Evolutionary conservation across 495 filamentous ascomycete genomes (phyloP).

Genomic region (Aspergillus carlsbadensis): DNA sequence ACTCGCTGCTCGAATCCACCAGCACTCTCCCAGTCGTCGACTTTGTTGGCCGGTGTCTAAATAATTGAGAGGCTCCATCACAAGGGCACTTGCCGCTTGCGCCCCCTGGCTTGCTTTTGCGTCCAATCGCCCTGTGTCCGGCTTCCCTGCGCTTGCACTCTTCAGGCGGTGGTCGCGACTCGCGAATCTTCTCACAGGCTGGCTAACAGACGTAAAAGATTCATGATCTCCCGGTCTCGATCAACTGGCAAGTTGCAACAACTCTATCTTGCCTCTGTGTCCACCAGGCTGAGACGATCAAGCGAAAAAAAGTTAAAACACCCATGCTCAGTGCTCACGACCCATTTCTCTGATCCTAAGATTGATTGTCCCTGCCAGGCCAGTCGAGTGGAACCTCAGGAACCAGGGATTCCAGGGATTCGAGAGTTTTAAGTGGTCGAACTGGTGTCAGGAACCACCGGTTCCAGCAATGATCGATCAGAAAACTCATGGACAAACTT

Average conservation of each 20-base stretch:
- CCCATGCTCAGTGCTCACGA: not conserved
- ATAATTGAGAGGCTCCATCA: too few relatives aligned
- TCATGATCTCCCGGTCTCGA: not conserved
- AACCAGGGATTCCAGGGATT: slow-evolving; percentile 16
- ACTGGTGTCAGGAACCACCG: not conserved
- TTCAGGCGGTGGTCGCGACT: not conserved
- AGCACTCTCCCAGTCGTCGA: too few relatives aligned
- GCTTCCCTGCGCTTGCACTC: not conserved
- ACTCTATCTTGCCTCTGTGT: not conserved
- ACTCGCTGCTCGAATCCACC: too few relatives aligned
- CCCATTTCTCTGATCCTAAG: slow-evolving; percentile 1
- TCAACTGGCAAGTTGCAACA: too few relatives aligned
- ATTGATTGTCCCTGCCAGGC: not conserved
- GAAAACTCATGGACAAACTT: slow-evolving; percentile 7
- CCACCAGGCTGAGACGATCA: slow-evolving; percentile 8
- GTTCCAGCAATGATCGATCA: slow-evolving; percentile 7
- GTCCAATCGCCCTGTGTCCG: too few relatives aligned
- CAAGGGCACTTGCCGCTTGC: too few relatives aligned
- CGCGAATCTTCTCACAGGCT: not conserved
- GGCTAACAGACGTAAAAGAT: not conserved
- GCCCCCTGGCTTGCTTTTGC: too few relatives aligned
- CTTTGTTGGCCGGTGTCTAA: too few relatives aligned
- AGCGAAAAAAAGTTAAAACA: not conserved
- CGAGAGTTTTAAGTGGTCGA: not conserved
- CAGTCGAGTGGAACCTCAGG: slow-evolving; percentile 8